Conservation (phyloP, 1,139 yeast genomes). For the Wickerhamiella infanticola region DNA sequence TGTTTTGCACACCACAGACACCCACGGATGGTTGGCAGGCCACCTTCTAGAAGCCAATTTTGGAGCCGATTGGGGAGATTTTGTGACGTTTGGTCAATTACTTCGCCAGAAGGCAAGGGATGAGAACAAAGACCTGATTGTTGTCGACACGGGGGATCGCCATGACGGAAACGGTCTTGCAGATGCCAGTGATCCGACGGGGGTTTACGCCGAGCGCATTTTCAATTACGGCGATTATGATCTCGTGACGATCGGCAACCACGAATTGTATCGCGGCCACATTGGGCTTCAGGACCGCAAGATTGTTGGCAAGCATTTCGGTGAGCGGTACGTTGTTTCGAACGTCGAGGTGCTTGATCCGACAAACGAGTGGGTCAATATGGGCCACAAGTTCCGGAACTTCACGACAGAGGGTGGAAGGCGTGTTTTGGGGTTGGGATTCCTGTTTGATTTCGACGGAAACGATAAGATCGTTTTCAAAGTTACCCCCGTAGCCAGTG, state of each 20-base stretch:
- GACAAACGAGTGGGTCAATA: conserved; percentile 43
- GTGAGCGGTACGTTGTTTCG: conserved; percentile 56
- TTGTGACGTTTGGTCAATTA: conserved; percentile 47
- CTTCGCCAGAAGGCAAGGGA: conserved; percentile 25
- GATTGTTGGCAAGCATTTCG: conserved; percentile 30
- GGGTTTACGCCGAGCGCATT: conserved; percentile 43
- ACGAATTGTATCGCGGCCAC: conserved; percentile 66
- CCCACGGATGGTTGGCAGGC: conserved; percentile 85
- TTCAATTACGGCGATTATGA: conserved; percentile 62
- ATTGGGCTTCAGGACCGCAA: conserved; percentile 48
- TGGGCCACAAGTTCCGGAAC: conserved; percentile 53
- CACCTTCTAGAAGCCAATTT: conserved; percentile 62
- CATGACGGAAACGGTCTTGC: conserved; percentile 89
- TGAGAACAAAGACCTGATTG: conserved; percentile 43
- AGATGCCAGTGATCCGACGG: conserved; percentile 65
- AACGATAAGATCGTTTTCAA: conserved; percentile 54
- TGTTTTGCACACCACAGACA: conserved; percentile 85
- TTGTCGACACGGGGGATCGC: conserved; percentile 84
- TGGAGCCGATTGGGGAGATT: conserved; percentile 89
- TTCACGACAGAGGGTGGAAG: conserved; percentile 43
- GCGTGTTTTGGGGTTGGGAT: conserved; percentile 57
- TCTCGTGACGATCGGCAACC: conserved; percentile 77
- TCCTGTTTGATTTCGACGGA: conserved; percentile 60
- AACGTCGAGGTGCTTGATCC: conserved; percentile 53
- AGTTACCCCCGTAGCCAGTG: conserved; percentile 48